Evolutionary conservation across 352 stramenopile species (phyloP).

Genomic region (Pythium angustatum): DNA sequence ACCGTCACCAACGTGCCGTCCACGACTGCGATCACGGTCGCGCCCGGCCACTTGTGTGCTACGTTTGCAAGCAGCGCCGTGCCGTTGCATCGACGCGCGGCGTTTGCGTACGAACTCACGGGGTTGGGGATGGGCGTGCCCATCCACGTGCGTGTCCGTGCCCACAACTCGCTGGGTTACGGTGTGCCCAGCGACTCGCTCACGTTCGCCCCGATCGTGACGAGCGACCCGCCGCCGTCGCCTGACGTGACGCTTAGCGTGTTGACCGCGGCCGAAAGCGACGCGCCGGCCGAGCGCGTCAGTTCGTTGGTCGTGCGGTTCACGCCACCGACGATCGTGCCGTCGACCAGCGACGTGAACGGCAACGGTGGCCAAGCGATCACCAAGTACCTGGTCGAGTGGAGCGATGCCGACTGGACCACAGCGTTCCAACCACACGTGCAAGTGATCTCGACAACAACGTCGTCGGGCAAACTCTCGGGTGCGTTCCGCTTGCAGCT

Average conservation of each 20-base stretch:
- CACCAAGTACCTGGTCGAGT: slow-evolving; percentile 93
- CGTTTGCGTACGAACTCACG: slow-evolving; percentile 77
- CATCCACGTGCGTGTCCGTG: slow-evolving; percentile 90
- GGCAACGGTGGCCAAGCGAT: slow-evolving; percentile 85
- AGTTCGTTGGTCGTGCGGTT: slow-evolving; percentile 89
- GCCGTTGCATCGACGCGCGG: slow-evolving; percentile 52
- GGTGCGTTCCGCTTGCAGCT: slow-evolving; percentile 83
- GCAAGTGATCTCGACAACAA: slow-evolving; percentile 67
- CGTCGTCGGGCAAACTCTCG: slow-evolving; percentile 34
- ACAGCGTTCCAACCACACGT: slow-evolving; percentile 52
- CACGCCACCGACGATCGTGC: slow-evolving; percentile 51
- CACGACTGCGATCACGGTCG: slow-evolving; percentile 37
- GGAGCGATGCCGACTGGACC: slow-evolving; percentile 81
- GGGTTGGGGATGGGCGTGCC: slow-evolving; percentile 83
- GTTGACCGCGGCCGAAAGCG: slow-evolving; percentile 46
- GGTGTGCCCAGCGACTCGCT: slow-evolving; percentile 67
- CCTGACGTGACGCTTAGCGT: slow-evolving; percentile 56
- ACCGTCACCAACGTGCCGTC: slow-evolving; percentile 37
- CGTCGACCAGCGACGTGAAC: slow-evolving; percentile 71
- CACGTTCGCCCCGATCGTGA: slow-evolving; percentile 79
- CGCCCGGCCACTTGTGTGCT: slow-evolving; percentile 44
- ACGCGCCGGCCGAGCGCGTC: slow-evolving; percentile 49
- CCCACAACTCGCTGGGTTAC: slow-evolving; percentile 93
- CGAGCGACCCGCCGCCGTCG: slow-evolving; percentile 84
- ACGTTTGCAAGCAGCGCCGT: slow-evolving; percentile 46